Percentiles rank a stretch among this genome's conserved stretches.
phyloP scores from a whole-genome alignment of 257 asterid genomes.

The Plectranthus barbatus region DNA sequence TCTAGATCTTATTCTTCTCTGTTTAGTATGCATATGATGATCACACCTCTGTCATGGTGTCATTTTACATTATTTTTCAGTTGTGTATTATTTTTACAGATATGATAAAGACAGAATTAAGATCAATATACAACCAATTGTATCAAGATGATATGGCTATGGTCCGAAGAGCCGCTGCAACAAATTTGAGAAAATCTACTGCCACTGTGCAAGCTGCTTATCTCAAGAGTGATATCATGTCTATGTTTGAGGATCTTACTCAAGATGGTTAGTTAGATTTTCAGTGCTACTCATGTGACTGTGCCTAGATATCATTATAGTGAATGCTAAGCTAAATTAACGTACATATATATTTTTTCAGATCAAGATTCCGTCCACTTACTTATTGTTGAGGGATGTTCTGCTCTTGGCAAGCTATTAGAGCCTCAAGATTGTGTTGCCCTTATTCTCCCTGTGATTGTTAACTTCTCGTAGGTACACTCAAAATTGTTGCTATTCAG shows the following conservation, averaged over 20 bases:
- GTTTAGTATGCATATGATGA: background rate
- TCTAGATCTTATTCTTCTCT: slow-evolving; percentile 2
- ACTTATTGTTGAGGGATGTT: slow-evolving; percentile 88
- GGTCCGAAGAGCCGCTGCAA: slow-evolving; percentile 37
- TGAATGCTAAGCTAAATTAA: no score
- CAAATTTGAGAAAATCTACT: slow-evolving; percentile 39
- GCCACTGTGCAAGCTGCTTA: slow-evolving; percentile 43
- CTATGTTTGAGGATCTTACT: no score
- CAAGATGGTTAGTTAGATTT: no score
- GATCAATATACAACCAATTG: slow-evolving; percentile 69
- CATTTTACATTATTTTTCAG: no score
- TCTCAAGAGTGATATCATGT: no score
- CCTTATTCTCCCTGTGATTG: slow-evolving; percentile 83
- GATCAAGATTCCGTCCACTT: slow-evolving; percentile 93
- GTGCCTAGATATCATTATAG: slow-evolving; percentile 62
- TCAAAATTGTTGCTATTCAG: slow-evolving; percentile 1
- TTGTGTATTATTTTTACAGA: no score
- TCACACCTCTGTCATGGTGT: background rate
- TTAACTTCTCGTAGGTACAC: slow-evolving; percentile 90
- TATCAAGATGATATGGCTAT: slow-evolving; percentile 92
- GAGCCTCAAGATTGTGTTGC: slow-evolving; percentile 91
- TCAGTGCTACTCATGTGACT: slow-evolving; percentile 35
- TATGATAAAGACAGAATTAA: slow-evolving; percentile 61
- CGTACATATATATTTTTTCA: no score
- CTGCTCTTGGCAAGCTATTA: slow-evolving; percentile 89